phyloP scores from a whole-genome alignment of 2,329 filamentous ascomycete species.

The Volutella citrinella region DNA sequence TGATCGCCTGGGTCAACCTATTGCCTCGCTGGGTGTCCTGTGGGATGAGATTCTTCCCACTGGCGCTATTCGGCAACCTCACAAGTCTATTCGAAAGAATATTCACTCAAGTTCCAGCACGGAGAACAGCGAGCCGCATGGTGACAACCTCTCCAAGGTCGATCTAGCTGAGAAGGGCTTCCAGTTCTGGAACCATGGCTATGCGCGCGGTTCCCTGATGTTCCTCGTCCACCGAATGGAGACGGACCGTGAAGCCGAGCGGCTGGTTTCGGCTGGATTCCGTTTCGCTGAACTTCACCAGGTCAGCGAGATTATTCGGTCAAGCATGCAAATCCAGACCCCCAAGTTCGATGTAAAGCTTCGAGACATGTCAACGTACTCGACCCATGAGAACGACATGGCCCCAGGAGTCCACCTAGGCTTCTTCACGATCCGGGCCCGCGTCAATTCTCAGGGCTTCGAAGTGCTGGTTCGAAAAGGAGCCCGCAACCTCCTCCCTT shows the following conservation, averaged over 20 bases:
- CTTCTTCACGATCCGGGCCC: slow-evolving; percentile 55
- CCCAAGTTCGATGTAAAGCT: slow-evolving; percentile 61
- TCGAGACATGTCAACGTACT: slow-evolving; percentile 60
- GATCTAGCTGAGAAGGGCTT: slow-evolving; percentile 42
- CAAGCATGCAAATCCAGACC: slow-evolving; percentile 70
- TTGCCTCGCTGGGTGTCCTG: slow-evolving; percentile 64
- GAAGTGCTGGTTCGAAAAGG: slow-evolving; percentile 59
- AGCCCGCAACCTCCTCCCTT: slow-evolving; percentile 59
- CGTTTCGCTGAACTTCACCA: slow-evolving; percentile 71
- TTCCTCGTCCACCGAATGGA: slow-evolving; percentile 69
- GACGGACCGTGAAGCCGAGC: slow-evolving; percentile 55
- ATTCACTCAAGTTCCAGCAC: slow-evolving; percentile 9
- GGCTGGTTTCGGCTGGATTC: slow-evolving; percentile 69
- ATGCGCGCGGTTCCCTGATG: slow-evolving; percentile 74
- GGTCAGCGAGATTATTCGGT: slow-evolving; percentile 65
- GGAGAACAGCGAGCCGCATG: slow-evolving; percentile 9
- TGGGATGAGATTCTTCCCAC: slow-evolving; percentile 76
- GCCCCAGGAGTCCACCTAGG: slow-evolving; percentile 55
- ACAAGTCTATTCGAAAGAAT: slow-evolving; percentile 14
- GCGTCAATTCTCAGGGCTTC: slow-evolving; percentile 53
- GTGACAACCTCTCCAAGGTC: slow-evolving; percentile 24
- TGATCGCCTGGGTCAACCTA: slow-evolving; percentile 57
- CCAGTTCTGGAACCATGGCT: slow-evolving; percentile 29
- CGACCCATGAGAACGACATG: slow-evolving; percentile 42
- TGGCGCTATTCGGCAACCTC: slow-evolving; percentile 36